Evolutionary conservation across 495 filamentous ascomycete species (phyloP).

Genomic region (Hypoxylon fuscum): DNA sequence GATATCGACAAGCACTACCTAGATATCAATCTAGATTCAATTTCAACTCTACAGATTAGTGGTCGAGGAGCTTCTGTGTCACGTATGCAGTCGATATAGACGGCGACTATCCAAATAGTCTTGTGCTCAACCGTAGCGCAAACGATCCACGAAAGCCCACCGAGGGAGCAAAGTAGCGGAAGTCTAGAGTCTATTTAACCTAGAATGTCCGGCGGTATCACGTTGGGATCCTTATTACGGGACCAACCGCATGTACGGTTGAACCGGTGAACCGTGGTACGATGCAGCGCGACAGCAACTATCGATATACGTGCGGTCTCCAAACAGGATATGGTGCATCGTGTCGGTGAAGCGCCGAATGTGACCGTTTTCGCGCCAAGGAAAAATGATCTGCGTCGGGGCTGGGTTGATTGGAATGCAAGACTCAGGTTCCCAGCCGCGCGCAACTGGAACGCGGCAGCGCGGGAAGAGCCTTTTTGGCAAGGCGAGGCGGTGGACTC

Average conservation of each 20-base stretch:
- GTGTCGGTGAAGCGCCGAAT: conserved; percentile 15
- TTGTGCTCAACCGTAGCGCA: too few relatives aligned
- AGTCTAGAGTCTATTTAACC: not conserved
- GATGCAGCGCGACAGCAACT: not conserved
- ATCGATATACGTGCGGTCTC: not conserved
- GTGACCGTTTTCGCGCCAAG: conserved; percentile 28
- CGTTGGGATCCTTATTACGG: not conserved
- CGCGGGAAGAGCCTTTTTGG: conserved; percentile 1
- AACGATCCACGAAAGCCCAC: too few relatives aligned
- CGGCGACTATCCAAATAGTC: too few relatives aligned
- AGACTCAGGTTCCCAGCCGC: conserved; percentile 24
- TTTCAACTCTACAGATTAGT: too few relatives aligned
- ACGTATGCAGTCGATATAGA: too few relatives aligned
- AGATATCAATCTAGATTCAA: too few relatives aligned
- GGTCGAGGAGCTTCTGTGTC: too few relatives aligned
- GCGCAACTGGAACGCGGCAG: conserved; percentile 15
- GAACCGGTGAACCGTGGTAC: not conserved
- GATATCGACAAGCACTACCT: too few relatives aligned
- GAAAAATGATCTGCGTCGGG: conserved; percentile 7
- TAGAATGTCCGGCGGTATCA: not conserved
- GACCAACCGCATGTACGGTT: not conserved
- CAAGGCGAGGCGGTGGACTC: conserved; percentile 13
- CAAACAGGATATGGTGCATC: not conserved
- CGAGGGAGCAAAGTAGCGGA: too few relatives aligned
- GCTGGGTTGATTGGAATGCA: conserved; percentile 19